Base-by-base conservation (phyloP, 1,284 basidiomycete genomes). In the Leucoagaricus sp. region DNA sequence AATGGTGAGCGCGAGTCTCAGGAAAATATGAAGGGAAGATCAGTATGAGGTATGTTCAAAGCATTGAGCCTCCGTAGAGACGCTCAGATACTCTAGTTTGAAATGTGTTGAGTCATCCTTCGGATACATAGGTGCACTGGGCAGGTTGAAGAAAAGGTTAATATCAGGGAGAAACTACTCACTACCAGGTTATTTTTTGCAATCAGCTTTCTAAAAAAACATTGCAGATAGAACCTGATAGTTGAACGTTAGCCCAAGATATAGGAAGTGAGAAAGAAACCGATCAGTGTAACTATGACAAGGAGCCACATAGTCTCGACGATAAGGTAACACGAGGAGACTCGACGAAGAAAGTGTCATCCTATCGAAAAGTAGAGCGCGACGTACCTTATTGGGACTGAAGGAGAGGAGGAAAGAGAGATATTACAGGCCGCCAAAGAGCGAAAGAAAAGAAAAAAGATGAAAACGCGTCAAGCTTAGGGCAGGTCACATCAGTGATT, bases 281-380 rank as follows among this genome's bases (percentile, higher is more conserved):
- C 83, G 78, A 83, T 90, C 88, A 90, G 88, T 86, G 88, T 91
- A 91, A 91, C 88, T 90, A 91, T 91, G 88, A 91, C 88, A 88
- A 78, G 79, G 73, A 75, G 70, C 69, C 77, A 73, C 78, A 83
- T 77, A 65, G 79, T 69, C 65, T 64, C 74, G 66, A 70, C 67
- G 71, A 72, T 75, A 75, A 79, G 80, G 81, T 83, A 79, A 60
- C 69, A 72, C 67, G 68, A 67, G 72, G 71, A 73, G 71, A 84
- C 86, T 80, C 72, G 75, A 68, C 63, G 66, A 70, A 74, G 68
- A 67, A 68, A 65, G 67, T 79, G 75, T 84, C 85, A 87, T 87
- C 86, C 66, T 63, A 63, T 81, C 78, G 81, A 75, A 54, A 53
- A 49, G 55, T 55, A 48, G 46, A 61, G 49, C n/a, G 45, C 21